Evolutionary conservation across 116 monocot species (phyloP), one percentile per base, ranked within the genome.

Genomic region (Iris pallida): DNA sequence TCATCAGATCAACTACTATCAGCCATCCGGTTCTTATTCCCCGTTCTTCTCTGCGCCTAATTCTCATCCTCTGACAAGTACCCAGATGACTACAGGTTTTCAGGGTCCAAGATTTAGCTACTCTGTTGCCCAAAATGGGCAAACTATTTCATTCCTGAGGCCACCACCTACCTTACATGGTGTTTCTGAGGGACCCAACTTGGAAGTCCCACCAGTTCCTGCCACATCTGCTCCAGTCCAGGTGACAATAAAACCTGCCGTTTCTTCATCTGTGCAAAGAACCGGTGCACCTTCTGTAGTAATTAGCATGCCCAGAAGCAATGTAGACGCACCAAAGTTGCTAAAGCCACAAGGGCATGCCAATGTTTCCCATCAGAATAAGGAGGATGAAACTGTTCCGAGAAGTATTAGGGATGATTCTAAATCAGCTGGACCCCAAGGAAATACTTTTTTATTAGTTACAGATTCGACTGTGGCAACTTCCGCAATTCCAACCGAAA

Each of bases 81-180:
- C 65, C 46, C 90, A 83, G 74, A 71, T 87, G 79, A 19, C 75
- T 52, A 75, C 60, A 13, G 73, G 71, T 42, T 75, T 86, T 69
- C 91, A 91, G 61, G 63, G 78, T 69, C 64, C 86, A 18, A 82
- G 80, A 64, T 86, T 72, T 82, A 78, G 77, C 58, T 86, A 81
- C 66, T 63, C 85, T 56, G 74, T 81, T 51, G 66, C 72, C 20
- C 91, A 84, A 66, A 67, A 58, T 61, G 88, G 80, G 6, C 74
- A 75, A 51, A 1, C 76, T 12, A 61, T 85, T 45, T 71, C 81
- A 57, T 86, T 74, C 47, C 68, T 79, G 59, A 83, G 78, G 54
- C 73, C 73, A 46, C 77, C 86, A 45, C 42, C 47, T 68, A 14
- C 66, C 5, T 61, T 66, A 2, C 73, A 68, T 57, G 45, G 61